These are phyloP conservation scores for Kluyveromyces sp. DNA, from an alignment of 1,139 yeast genomes.

Conservation along the genomic window DNA sequence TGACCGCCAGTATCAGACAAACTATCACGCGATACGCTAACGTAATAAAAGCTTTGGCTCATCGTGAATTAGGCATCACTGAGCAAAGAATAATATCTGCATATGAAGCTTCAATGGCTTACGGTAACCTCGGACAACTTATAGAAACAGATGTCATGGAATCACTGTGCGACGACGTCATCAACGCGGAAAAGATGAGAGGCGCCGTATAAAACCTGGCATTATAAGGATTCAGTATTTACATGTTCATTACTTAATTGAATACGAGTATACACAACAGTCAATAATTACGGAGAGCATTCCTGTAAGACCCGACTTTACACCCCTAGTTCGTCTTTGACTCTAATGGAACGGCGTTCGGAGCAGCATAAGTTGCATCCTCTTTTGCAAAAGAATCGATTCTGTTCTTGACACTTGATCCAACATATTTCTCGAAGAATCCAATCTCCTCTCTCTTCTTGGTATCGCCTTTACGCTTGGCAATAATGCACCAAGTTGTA, in stretches of 20 bases:
- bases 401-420: slow-evolving; percentile 20
- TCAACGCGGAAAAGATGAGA: slow-evolving; percentile 69
- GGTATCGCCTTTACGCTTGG: slow-evolving; percentile 65
- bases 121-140: slow-evolving; percentile 63
- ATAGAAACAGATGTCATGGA: slow-evolving; percentile 72
- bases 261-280: not conserved
- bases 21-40: slow-evolving; percentile 82
- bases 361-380: too few relatives aligned
- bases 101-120: slow-evolving; percentile 84
- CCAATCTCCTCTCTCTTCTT: slow-evolving; percentile 41
- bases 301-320: too few relatives aligned
- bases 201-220: slow-evolving; percentile 32
- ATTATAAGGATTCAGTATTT: too few relatives aligned
- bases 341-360: too few relatives aligned
- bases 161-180: slow-evolving; percentile 63
- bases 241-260: slow-evolving; percentile 1
- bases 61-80: slow-evolving; percentile 78
- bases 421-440: slow-evolving; percentile 41
- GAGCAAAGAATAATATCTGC: slow-evolving; percentile 74
- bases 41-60: slow-evolving; percentile 72
- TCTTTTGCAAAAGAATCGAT: slow-evolving; percentile 14
- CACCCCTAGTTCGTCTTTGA: too few relatives aligned
- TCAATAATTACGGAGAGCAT: too few relatives aligned
- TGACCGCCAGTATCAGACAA: slow-evolving; percentile 53
- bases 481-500: slow-evolving; percentile 82